These are phyloP conservation scores for Pseudocercospora eumusae DNA, from an alignment of 2,329 filamentous ascomycete species.

Conservation along the genomic window DNA sequence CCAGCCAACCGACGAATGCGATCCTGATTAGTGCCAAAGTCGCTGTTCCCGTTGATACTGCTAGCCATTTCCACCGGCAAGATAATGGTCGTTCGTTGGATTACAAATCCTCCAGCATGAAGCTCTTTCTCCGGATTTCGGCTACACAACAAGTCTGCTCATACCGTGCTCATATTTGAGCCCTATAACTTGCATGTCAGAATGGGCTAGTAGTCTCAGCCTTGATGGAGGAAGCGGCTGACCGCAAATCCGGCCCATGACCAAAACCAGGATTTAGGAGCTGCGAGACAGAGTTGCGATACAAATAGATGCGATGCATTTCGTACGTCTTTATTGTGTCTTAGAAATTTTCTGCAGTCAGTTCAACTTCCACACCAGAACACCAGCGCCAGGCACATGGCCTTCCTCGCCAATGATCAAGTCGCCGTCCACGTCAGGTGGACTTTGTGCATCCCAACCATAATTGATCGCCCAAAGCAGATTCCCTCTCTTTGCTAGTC, in stretches of 20 bases:
- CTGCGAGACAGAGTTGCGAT: too few relatives aligned
- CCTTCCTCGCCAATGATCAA: constrained; percentile 27
- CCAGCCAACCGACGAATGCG: constrained; percentile 14
- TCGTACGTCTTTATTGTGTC: too few relatives aligned
- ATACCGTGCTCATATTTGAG: too few relatives aligned
- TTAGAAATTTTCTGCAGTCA: background rate
- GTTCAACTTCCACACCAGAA: constrained; percentile 28
- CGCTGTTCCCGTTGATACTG: background rate
- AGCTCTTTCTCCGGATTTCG: background rate
- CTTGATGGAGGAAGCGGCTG: too few relatives aligned
- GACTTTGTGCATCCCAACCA: constrained; percentile 24
- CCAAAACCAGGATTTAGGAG: too few relatives aligned
- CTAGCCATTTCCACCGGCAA: background rate
- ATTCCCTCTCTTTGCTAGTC: constrained; percentile 25
- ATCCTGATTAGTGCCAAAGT: constrained; percentile 14
- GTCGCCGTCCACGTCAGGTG: constrained; percentile 21
- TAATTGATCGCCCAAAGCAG: constrained; percentile 34
- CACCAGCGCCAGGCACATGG: constrained; percentile 25
- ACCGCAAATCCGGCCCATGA: too few relatives aligned
- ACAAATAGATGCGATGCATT: too few relatives aligned
- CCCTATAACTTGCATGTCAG: too few relatives aligned
- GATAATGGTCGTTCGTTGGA: background rate
- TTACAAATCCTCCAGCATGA: background rate
- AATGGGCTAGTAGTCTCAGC: too few relatives aligned
- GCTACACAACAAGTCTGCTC: background rate